Percentiles rank a stretch among this genome's conserved stretches.
Evolutionary conservation across 768 basidiomycete genomes (phyloP).

Genomic region (Tulasnella sp.): DNA sequence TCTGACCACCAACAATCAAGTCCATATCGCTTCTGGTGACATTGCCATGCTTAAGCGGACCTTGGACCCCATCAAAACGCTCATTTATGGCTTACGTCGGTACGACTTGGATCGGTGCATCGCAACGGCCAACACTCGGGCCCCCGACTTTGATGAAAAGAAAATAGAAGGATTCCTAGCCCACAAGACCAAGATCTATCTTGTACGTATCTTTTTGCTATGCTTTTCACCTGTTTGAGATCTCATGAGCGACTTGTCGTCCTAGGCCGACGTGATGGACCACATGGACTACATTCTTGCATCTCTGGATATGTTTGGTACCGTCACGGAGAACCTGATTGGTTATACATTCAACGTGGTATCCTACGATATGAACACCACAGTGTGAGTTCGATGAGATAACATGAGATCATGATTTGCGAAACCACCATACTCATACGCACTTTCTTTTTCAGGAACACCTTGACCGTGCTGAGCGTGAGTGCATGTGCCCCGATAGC

Average conservation of each 20-base stretch:
- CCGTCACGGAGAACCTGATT: conserved; percentile 60
- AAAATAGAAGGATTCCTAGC: conserved; percentile 52
- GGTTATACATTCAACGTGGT: conserved; percentile 70
- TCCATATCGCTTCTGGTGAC: conserved; percentile 68
- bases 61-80: conserved; percentile 55
- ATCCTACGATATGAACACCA: conserved; percentile 64
- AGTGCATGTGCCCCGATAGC: no score
- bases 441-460: not conserved
- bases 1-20: conserved; percentile 26
- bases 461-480: not conserved
- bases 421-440: not conserved
- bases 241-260: no score
- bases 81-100: conserved; percentile 55
- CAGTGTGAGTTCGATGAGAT: conserved; percentile 44
- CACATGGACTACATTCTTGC: conserved; percentile 63
- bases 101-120: conserved; percentile 60
- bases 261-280: conserved; percentile 62
- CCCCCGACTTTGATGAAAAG: conserved; percentile 17
- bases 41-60: conserved; percentile 64
- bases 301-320: conserved; percentile 62
- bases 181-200: conserved; percentile 56
- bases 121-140: conserved; percentile 41
- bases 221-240: not conserved
- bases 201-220: conserved; percentile 30
- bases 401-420: conserved; percentile 1